Conservation (phyloP, 1,284 basidiomycete genomes). For the Microbotryum silenes-acaulis region DNA sequence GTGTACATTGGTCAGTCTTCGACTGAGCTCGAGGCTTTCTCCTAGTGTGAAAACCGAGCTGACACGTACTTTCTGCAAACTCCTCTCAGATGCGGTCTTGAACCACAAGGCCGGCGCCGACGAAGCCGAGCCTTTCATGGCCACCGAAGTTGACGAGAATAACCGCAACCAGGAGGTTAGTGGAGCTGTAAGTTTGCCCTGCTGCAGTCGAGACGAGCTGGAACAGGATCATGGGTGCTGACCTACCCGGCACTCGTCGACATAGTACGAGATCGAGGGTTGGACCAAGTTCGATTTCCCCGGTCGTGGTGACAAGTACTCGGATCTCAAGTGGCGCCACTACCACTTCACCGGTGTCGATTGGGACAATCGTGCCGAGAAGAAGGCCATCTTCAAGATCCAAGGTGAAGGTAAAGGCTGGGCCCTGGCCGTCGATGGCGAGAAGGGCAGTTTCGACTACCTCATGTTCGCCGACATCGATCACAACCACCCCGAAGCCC, state of each 20-base stretch:
- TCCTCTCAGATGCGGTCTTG: conserved; percentile 49
- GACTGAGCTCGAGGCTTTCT: too few species aligned
- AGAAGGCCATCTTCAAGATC: conserved; percentile 40
- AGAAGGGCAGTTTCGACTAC: conserved; percentile 46
- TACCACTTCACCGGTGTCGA: conserved; percentile 59
- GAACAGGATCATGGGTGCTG: too few species aligned
- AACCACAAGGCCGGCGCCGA: conserved; percentile 67
- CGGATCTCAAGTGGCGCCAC: conserved; percentile 47
- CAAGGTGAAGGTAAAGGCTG: conserved; percentile 52
- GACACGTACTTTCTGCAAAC: conserved; percentile 39
- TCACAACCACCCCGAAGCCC: conserved; percentile 70
- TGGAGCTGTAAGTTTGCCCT: conserved; percentile 38
- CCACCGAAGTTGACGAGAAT: conserved; percentile 61
- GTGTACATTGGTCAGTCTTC: conserved; percentile 55
- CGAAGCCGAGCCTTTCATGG: conserved; percentile 63
- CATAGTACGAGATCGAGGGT: conserved; percentile 61
- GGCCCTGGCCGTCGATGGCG: conserved; percentile 40
- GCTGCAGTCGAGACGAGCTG: background rate
- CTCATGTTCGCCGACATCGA: conserved; percentile 51
- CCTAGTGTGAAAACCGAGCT: background rate
- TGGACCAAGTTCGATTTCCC: conserved; percentile 80
- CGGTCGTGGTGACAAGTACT: conserved; percentile 61
- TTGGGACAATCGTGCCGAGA: conserved; percentile 65
- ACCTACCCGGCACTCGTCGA: too few species aligned
- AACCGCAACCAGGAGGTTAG: conserved; percentile 49